Evolutionary conservation across 192 early-diverging fungal species (phyloP).

Genomic region (Obelidium mucronatum): DNA sequence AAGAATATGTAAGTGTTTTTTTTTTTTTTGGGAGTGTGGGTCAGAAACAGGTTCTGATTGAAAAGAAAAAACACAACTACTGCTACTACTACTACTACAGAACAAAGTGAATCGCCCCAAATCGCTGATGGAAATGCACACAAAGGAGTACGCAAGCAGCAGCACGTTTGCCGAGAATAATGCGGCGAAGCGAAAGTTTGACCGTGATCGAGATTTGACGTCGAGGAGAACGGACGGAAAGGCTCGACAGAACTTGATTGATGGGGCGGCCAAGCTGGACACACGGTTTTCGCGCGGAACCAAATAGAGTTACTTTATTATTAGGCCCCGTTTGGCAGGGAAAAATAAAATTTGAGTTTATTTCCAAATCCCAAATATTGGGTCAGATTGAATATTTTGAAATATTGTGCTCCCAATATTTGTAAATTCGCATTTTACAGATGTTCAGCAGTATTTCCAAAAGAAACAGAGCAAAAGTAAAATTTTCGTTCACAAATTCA

Average conservation of each 20-base stretch:
- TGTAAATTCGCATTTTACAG: no score
- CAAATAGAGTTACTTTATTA: no score
- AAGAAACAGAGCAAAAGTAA: no score
- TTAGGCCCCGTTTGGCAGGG: no score
- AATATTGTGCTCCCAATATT: no score
- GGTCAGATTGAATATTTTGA: no score
- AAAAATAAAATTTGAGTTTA: no score
- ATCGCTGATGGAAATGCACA: conserved; percentile 42
- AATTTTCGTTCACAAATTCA: no score
- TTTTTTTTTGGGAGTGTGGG: no score
- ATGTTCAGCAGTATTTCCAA: no score
- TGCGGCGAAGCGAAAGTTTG: conserved; percentile 17
- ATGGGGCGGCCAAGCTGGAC: conserved; percentile 12
- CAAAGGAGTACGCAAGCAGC: conserved; percentile 14
- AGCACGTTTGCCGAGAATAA: conserved; percentile 37
- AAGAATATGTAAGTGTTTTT: neutral
- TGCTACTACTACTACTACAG: neutral
- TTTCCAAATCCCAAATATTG: no score
- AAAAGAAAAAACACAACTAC: neutral
- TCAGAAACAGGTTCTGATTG: no score
- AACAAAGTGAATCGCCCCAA: conserved; percentile 29
- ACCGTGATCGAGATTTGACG: conserved; percentile 35
- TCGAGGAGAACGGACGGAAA: conserved; percentile 29
- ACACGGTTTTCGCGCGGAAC: conserved; percentile 13
- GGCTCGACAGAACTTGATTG: conserved; percentile 33